A percentile compares a stretch with the other conserved stretches of the same genome.
These are phyloP conservation scores for Aspergillus fijiensis DNA, from an alignment of 2,329 filamentous ascomycete species.

Conservation along the genomic window DNA sequence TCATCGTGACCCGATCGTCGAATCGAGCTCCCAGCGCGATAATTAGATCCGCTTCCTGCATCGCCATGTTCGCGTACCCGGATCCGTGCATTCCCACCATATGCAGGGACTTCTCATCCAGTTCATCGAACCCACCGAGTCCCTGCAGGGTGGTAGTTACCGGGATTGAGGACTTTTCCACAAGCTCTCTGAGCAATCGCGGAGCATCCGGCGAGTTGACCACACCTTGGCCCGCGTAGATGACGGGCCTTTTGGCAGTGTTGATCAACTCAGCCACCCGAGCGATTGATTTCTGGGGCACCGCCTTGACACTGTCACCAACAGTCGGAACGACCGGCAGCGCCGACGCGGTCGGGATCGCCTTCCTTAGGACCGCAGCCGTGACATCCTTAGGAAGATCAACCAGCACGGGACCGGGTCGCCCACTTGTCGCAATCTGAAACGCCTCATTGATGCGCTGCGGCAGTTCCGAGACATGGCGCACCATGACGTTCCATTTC, in stretches of 20 bases:
- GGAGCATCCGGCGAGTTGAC: constrained; percentile 72
- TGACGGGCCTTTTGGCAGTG: constrained; percentile 59
- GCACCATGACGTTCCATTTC: not conserved
- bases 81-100: constrained; percentile 98
- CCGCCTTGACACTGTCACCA: not conserved
- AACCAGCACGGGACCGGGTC: not conserved
- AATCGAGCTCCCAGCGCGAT: constrained; percentile 88
- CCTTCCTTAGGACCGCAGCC: not conserved
- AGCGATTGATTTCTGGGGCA: not conserved
- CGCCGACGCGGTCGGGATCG: not conserved
- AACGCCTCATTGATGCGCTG: constrained; percentile 1
- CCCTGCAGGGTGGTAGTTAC: constrained; percentile 92
- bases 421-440: not conserved
- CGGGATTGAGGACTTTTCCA: constrained; percentile 82
- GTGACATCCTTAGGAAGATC: not conserved
- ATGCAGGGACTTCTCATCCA: constrained; percentile 84
- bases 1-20: constrained; percentile 85
- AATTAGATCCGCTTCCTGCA: constrained; percentile 92
- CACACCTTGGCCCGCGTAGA: constrained; percentile 87
- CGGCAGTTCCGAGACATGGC: not conserved
- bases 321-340: not conserved
- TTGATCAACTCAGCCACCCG: not conserved
- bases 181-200: constrained; percentile 70
- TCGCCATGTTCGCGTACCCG: constrained; percentile 92
- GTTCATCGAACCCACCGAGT: constrained; percentile 83